Conservation (phyloP, 257 asterid genomes). For the Cynanchum wilfordii region DNA sequence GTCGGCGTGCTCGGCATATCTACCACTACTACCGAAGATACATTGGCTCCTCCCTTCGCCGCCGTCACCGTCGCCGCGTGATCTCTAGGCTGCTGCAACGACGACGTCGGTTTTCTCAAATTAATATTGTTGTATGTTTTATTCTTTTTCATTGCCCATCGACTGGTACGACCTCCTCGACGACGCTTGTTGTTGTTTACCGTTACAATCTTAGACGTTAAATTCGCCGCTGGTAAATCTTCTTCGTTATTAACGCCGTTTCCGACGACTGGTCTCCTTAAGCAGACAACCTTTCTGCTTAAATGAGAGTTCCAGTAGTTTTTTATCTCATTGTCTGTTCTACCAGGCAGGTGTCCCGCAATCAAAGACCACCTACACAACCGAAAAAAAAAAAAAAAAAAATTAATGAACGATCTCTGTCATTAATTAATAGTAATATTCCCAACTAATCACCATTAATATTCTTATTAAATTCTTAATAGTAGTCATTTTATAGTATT, state of each 20-base stretch:
- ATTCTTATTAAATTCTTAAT: no score
- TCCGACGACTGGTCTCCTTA: slow-evolving; percentile 22
- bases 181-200: slow-evolving; percentile 22
- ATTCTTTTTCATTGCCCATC: slow-evolving; percentile 24
- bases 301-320: slow-evolving; percentile 90
- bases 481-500: background rate
- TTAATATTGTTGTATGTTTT: background rate
- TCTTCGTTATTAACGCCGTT: slow-evolving; percentile 1
- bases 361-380: slow-evolving; percentile 76
- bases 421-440: background rate
- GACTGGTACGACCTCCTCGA: slow-evolving; percentile 19
- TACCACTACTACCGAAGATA: slow-evolving; percentile 7
- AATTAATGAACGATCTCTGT: background rate
- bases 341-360: slow-evolving; percentile 71
- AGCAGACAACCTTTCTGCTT: slow-evolving; percentile 47
- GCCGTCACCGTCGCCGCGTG: no score
- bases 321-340: slow-evolving; percentile 95
- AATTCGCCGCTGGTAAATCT: slow-evolving; percentile 13
- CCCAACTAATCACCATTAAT: background rate
- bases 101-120: background rate
- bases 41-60: background rate
- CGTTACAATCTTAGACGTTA: slow-evolving; percentile 4
- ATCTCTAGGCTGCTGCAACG: slow-evolving; percentile 1
- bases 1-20: slow-evolving; percentile 41
- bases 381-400: no score